phyloP scores from a whole-genome alignment of 2,329 filamentous ascomycete genomes.

The Fusarium sp. region DNA sequence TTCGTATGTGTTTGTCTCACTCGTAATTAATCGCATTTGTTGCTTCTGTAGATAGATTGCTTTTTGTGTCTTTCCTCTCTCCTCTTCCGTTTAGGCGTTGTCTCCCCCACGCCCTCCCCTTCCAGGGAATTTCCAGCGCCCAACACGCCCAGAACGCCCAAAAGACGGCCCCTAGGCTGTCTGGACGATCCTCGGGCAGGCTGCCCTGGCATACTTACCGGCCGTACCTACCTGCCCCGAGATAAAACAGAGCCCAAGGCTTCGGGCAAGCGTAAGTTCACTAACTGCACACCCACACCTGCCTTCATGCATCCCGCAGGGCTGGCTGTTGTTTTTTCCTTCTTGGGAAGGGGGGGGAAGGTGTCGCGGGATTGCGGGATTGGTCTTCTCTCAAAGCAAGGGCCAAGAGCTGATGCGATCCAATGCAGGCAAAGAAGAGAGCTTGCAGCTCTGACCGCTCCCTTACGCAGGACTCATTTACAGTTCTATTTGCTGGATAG shows the following conservation, averaged over 20 bases:
- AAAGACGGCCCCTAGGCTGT: constrained; percentile 25
- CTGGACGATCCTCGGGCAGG: constrained; percentile 8
- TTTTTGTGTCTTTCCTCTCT: constrained; percentile 40
- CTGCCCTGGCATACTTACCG: constrained; percentile 25
- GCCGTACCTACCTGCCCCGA: constrained; percentile 17
- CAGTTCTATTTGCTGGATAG: constrained; percentile 28
- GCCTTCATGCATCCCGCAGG: constrained; percentile 20
- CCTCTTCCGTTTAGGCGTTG: constrained; percentile 18
- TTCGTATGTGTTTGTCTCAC: constrained; percentile 25
- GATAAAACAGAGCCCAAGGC: constrained; percentile 21
- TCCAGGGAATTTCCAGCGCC: constrained; percentile 18
- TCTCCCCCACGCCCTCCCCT: constrained; percentile 27
- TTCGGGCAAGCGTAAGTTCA: constrained; percentile 26
- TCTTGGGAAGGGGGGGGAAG: constrained; percentile 22
- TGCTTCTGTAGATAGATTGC: constrained; percentile 27
- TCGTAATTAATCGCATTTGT: constrained; percentile 16
- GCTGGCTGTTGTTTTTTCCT: constrained; percentile 28
- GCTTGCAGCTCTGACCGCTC: constrained; percentile 38
- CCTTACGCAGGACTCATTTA: constrained; percentile 27
- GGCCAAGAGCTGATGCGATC: constrained; percentile 30
- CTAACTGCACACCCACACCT: constrained; percentile 24
- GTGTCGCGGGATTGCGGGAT: constrained; percentile 24
- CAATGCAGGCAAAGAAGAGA: constrained; percentile 32
- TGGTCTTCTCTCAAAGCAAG: constrained; percentile 9
- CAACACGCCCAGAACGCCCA: constrained; percentile 34